Evolutionary conservation across 352 stramenopile species (phyloP).

Genomic region (Pythium diclinum): DNA sequence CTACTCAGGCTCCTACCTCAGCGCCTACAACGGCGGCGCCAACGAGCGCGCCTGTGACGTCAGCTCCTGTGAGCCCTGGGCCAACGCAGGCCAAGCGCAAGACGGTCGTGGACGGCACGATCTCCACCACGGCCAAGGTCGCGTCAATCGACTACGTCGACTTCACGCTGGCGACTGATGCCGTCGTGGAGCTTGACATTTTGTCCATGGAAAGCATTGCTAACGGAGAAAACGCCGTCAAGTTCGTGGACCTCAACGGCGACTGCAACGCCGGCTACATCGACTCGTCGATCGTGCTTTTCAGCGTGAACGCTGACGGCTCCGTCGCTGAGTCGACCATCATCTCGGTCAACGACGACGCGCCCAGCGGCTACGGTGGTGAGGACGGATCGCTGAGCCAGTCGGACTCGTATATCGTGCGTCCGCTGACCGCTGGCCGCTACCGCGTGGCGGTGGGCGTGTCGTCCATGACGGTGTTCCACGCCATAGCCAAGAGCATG

Average conservation of each 20-base stretch:
- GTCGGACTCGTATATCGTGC: constrained; percentile 52
- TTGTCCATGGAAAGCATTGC: constrained; percentile 55
- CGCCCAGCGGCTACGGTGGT: constrained; percentile 37
- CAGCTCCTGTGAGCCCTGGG: neutral
- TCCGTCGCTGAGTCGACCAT: constrained; percentile 22
- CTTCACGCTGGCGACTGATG: constrained; percentile 38
- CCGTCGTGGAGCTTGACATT: constrained; percentile 56
- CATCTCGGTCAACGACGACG: constrained; percentile 47
- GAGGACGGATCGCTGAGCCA: constrained; percentile 52
- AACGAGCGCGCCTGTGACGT: neutral
- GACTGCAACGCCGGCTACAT: constrained; percentile 72
- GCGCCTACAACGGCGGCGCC: neutral
- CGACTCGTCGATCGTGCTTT: constrained; percentile 61
- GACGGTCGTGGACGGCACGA: constrained; percentile 52
- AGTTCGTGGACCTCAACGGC: constrained; percentile 55
- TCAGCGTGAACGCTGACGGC: constrained; percentile 31
- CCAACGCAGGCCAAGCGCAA: constrained; percentile 14
- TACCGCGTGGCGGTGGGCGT: constrained; percentile 64
- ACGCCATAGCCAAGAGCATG: constrained; percentile 45
- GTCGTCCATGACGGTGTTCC: constrained; percentile 40
- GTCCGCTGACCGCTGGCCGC: constrained; percentile 34
- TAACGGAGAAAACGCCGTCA: constrained; percentile 11
- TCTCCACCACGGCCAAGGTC: constrained; percentile 48
- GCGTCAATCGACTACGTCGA: constrained; percentile 70
- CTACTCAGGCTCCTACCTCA: neutral